Conservation (phyloP, 495 filamentous ascomycete species). For the Rhypophila decipiens region DNA sequence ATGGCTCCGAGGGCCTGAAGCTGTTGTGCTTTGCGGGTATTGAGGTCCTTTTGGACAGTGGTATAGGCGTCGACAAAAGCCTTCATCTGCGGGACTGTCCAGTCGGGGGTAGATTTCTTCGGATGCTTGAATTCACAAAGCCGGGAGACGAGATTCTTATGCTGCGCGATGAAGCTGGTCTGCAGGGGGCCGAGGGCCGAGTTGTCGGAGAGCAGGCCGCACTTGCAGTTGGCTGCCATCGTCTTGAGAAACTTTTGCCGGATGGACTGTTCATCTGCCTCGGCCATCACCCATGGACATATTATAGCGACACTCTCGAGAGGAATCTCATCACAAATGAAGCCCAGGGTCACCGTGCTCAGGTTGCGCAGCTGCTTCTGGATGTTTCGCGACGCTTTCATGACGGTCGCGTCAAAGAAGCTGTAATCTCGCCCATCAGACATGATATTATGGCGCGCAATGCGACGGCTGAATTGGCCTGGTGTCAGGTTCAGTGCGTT, state of each 20-base stretch:
- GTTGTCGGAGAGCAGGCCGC: not conserved
- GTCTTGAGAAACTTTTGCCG: too few species aligned
- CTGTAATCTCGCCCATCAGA: not conserved
- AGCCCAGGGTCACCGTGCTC: too few species aligned
- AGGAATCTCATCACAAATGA: too few species aligned
- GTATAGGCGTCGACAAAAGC: slow-evolving; percentile 7
- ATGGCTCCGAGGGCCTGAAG: slow-evolving; percentile 3
- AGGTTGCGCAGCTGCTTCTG: not conserved
- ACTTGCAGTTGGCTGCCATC: too few species aligned
- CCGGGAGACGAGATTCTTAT: too few species aligned
- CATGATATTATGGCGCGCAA: not conserved
- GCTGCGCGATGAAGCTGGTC: not conserved
- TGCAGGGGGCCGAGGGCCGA: not conserved
- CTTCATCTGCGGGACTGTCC: slow-evolving; percentile 3
- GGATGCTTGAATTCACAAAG: slow-evolving; percentile 1
- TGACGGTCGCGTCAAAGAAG: not conserved
- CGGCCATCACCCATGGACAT: too few species aligned
- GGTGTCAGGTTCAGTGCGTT: slow-evolving; percentile 3
- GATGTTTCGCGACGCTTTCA: not conserved
- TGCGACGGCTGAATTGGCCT: not conserved
- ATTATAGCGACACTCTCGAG: not conserved
- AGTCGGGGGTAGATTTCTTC: not conserved
- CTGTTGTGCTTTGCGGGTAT: slow-evolving; percentile 5
- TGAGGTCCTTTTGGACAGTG: slow-evolving; percentile 4
- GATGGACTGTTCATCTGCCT: too few species aligned